phyloP scores from a whole-genome alignment of 495 filamentous ascomycete genomes.

The Penicillium simplicissimum region DNA sequence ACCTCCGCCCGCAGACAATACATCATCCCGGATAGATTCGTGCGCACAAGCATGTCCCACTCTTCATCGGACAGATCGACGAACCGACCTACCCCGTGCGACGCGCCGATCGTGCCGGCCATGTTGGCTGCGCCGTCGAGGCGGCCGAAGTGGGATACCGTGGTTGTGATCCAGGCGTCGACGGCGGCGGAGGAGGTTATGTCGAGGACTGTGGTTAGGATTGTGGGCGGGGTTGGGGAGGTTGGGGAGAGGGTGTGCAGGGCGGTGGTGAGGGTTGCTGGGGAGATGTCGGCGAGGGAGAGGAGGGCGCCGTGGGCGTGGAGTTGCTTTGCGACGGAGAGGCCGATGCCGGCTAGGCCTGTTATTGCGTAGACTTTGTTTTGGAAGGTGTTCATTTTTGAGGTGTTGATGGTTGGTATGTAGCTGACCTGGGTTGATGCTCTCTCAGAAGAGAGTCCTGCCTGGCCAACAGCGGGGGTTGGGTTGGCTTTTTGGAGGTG shows the following conservation, averaged over 20 bases:
- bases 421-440: not conserved
- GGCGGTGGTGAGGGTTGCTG: conserved; percentile 34
- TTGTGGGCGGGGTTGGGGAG: not conserved
- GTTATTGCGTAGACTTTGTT: conserved; percentile 56
- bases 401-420: not conserved
- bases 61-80: conserved; percentile 47
- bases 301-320: conserved; percentile 49
- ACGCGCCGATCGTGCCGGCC: conserved; percentile 50
- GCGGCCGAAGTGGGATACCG: conserved; percentile 43
- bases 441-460: not conserved
- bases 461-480: too few relatives aligned
- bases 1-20: conserved; percentile 58
- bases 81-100: conserved; percentile 34
- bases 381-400: conserved; percentile 30
- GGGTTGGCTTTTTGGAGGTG: too few relatives aligned
- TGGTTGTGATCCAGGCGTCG: conserved; percentile 47
- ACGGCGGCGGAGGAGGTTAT: conserved; percentile 42
- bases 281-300: conserved; percentile 53
- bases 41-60: conserved; percentile 54
- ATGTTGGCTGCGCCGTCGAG: conserved; percentile 62
- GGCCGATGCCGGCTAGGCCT: conserved; percentile 58
- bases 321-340: conserved; percentile 54
- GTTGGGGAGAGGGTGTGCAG: conserved; percentile 12
- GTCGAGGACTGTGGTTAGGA: conserved; percentile 42
- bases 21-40: conserved; percentile 60